Evolutionary conservation across 345 rosid genomes (phyloP), one percentile per base, ranked within the genome.

Genomic region (Raphanus raphanistrum): DNA sequence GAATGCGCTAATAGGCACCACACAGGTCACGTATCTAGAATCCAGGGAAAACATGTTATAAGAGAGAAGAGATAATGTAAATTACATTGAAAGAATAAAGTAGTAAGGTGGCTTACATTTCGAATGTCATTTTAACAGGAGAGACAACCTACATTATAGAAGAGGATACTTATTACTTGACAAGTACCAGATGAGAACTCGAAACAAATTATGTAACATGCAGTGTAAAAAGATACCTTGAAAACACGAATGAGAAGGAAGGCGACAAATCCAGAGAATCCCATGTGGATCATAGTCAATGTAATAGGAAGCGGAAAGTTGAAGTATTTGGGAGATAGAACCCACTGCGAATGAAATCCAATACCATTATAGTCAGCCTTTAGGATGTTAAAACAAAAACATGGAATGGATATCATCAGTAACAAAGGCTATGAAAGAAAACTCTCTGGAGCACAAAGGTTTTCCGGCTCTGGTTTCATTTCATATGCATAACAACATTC

Each of bases 201-300:
- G 8, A 54, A 16, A 16, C 10, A 12, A 45, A 63, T 16, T 5
- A 5, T 45, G 54, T 45, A 45, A 41, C n/a, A 11, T 43, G 50
- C n/a, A 73, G 33, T 16, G 48, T 67, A 26, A 66, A 66, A 1
- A 1, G 3, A 55, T 82, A 92, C 99, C 99, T 91, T 92, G 85
- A 95, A 87, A 17, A 95, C 97, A 35, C 94, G 98, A 85, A 92
- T 86, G 80, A 94, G 92, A 65, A 92, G 76, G 73, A 92, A 90
- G 5, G 97, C 90, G 28, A 92, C 86, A 28, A 76, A 75, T 80
- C 97, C 97, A 54, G 93, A 92, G 73, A 94, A 92, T 3, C 89
- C 96, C 97, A 92, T 92, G 72, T 94, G 98, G 77, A 94, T 89
- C 97, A 94, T 92, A 28, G 97, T 92, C 64, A 94, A 93, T 45